Evolutionary conservation across 768 basidiomycete genomes (phyloP), one percentile per base, ranked within the genome.

Genomic region (Rhizopogon roseolus): DNA sequence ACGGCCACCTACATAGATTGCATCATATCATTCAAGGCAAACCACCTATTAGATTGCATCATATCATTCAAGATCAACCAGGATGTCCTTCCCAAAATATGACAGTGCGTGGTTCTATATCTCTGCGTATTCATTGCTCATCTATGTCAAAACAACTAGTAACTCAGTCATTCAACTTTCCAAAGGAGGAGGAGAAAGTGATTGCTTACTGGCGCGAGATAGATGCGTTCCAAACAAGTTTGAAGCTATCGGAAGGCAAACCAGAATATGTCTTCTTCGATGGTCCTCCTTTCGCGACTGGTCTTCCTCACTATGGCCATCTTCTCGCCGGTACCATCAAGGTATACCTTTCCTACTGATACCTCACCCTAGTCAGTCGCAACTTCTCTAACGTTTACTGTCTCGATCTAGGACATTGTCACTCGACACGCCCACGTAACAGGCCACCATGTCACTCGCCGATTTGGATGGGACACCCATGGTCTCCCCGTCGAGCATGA

Each of bases 381-480:
- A 13, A 6, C 14, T 39, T 19, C 19, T 43, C n/a, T 37, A 17
- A 16, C 48, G 53, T 36, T 42, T 34, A 56, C 45, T 34, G 50
- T 34, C 3, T 49, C 40, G n/a, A 11, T 17, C 28, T 65, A 98
- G 96, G 96, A 98, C 68, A 95, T 98, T 64, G 93, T 98, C 53
- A 98, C 96, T 41, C 84, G 96, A 51, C 93, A 97, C 72, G 95
- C 95, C 2, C 89, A 93, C 68, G 86, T 92, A 49, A 93, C 88
- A 52, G 96, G 96, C 6, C 86, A 84, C 70, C 89, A 98, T 65
- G 96, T 98, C 61, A 81, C 86, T 53, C 86, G 96, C 54, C 84
- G 96, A 50, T 98, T 98, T 67, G 96, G 96, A 51, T 98, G 96
- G 96, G 96, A 98, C 72, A 98, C 95, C 5, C 96, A 99, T 73